These are phyloP conservation scores for Allium cepa DNA, from an alignment of 106 monocot species.

Conservation along the genomic window DNA sequence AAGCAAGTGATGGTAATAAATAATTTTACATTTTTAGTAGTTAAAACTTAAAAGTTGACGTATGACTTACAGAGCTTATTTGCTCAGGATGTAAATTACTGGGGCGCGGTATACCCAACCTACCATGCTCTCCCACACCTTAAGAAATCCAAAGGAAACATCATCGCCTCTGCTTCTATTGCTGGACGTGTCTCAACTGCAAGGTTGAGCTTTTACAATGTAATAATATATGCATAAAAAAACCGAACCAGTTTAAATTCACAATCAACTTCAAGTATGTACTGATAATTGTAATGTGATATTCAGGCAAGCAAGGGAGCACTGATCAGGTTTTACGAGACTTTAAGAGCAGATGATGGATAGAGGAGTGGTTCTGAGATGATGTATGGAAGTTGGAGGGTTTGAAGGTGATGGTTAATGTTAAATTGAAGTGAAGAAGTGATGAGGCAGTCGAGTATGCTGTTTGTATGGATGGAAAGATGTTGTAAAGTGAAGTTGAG, in stretches of 20 bases:
- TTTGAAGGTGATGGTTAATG: no score
- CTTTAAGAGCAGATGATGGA: conserved; percentile 61
- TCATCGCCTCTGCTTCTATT: conserved; percentile 51
- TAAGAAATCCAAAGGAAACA: conserved; percentile 51
- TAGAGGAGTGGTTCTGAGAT: no score
- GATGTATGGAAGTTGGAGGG: no score
- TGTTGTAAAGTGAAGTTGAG: no score
- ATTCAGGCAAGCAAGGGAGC: conserved; percentile 84
- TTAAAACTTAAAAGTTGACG: background rate
- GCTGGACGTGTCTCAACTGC: conserved; percentile 46
- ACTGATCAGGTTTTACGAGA: conserved; percentile 66
- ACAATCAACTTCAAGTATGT: no score
- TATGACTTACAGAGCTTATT: background rate
- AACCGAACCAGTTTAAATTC: no score
- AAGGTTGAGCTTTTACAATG: conserved; percentile 78
- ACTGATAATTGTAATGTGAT: no score
- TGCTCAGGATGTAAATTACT: conserved; percentile 74
- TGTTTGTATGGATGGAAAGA: no score
- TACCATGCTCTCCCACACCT: conserved; percentile 72
- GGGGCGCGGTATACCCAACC: conserved; percentile 74
- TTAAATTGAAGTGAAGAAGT: no score
- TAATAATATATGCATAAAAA: conserved; percentile 8
- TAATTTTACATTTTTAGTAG: background rate
- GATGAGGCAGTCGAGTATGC: no score
- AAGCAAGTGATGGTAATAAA: conserved; percentile 39